phyloP scores from a whole-genome alignment of 1,139 yeast genomes.

The Hemisphaericaspora subhashii region DNA sequence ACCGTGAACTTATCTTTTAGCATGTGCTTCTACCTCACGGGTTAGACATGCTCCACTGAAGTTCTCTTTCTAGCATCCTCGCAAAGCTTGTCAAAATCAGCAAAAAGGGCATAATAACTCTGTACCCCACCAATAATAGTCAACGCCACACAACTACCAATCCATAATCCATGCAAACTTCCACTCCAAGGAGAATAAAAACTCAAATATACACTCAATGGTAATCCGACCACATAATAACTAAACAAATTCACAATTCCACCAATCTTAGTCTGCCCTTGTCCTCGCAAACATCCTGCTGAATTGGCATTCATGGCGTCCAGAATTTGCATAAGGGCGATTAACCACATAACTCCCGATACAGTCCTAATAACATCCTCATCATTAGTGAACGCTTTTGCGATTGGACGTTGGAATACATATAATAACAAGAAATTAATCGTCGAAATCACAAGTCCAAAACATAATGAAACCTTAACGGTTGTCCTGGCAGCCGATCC shows the following conservation, averaged over 20 bases:
- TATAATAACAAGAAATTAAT: slow-evolving; percentile 42
- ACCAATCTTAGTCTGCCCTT: slow-evolving; percentile 59
- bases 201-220: slow-evolving; percentile 48
- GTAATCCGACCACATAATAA: slow-evolving; percentile 55
- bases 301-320: slow-evolving; percentile 60
- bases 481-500: slow-evolving; percentile 46
- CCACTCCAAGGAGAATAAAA: slow-evolving; percentile 47
- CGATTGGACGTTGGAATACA: slow-evolving; percentile 38
- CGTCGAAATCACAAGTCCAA: slow-evolving; percentile 43
- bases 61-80: slow-evolving; percentile 45
- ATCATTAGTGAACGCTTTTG: slow-evolving; percentile 41
- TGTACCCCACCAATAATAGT: slow-evolving; percentile 54
- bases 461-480: slow-evolving; percentile 45
- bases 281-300: slow-evolving; percentile 62
- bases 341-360: slow-evolving; percentile 47
- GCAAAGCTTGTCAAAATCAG: slow-evolving; percentile 40
- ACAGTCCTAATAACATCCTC: slow-evolving; percentile 42
- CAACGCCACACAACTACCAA: slow-evolving; percentile 52
- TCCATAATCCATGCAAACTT: slow-evolving; percentile 53
- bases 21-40: not conserved
- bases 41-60: slow-evolving; percentile 15
- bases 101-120: slow-evolving; percentile 41
- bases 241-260: slow-evolving; percentile 55
- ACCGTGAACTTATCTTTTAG: not conserved
- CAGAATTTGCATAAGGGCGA: slow-evolving; percentile 56